A percentile compares a stretch with the other conserved stretches of the same genome.
These are phyloP conservation scores for Kwoniella shivajii DNA, from an alignment of 1,284 basidiomycete genomes.

Conservation along the genomic window DNA sequence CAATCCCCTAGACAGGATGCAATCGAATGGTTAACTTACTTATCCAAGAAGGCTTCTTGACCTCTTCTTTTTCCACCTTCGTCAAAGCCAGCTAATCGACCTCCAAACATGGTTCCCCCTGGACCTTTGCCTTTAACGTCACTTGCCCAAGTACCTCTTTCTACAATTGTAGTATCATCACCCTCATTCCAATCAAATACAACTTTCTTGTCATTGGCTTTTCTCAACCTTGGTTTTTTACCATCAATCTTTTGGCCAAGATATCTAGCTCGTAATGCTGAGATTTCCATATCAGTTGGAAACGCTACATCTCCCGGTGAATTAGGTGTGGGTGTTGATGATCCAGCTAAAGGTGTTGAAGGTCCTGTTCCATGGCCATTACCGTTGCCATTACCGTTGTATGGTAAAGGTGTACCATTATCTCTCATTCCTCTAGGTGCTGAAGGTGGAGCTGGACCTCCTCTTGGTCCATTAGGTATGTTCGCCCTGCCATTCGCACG, in stretches of 20 bases:
- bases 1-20: no score
- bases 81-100: conserved; percentile 82
- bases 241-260: conserved; percentile 69
- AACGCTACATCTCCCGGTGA: conserved; percentile 31
- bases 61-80: conserved; percentile 62
- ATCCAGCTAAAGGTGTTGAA: conserved; percentile 6
- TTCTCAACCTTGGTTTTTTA: conserved; percentile 89
- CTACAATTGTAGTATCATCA: conserved; percentile 75
- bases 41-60: conserved; percentile 28
- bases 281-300: conserved; percentile 68
- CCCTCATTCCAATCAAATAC: conserved; percentile 98
- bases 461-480: conserved; percentile 32
- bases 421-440: conserved; percentile 31
- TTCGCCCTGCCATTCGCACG: conserved; percentile 9
- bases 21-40: conserved; percentile 18
- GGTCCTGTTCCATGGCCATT: conserved; percentile 7
- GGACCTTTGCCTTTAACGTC: conserved; percentile 64
- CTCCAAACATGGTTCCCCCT: conserved; percentile 82
- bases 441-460: conserved; percentile 21
- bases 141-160: conserved; percentile 28
- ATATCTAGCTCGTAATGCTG: conserved; percentile 80
- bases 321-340: conserved; percentile 17
- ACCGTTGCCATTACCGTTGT: conserved; percentile 16
- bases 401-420: conserved; percentile 9
- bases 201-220: conserved; percentile 85